These are phyloP conservation scores for Trichoderma citrinoviride DNA, from an alignment of 2,329 filamentous ascomycete species.

Conservation along the genomic window DNA sequence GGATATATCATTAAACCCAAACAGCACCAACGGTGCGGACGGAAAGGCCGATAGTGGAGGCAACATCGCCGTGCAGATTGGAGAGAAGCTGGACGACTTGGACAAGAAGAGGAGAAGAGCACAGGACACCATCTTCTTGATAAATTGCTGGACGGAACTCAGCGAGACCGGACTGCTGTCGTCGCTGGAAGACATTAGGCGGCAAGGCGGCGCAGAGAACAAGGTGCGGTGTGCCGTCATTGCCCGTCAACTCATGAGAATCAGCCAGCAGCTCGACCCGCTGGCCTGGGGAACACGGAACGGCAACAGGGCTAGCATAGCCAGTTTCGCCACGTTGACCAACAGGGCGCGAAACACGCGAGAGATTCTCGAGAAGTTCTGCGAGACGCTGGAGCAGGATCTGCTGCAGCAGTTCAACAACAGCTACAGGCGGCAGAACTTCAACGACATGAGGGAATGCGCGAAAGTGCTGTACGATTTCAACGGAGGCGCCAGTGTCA, in stretches of 20 bases:
- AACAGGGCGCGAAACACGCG: constrained; percentile 64
- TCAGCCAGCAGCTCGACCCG: constrained; percentile 86
- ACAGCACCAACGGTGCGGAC: constrained; percentile 39
- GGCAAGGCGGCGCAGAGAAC: constrained; percentile 81
- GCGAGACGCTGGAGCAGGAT: constrained; percentile 92
- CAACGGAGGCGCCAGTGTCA: constrained; percentile 91
- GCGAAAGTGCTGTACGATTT: constrained; percentile 93
- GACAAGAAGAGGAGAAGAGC: constrained; percentile 88
- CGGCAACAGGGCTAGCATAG: constrained; percentile 52
- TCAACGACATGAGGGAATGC: constrained; percentile 97
- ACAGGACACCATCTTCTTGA: constrained; percentile 88
- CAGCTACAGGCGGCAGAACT: constrained; percentile 92
- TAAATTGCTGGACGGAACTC: constrained; percentile 96
- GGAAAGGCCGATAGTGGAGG: constrained; percentile 60
- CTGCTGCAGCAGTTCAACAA: constrained; percentile 95
- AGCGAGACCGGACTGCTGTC: constrained; percentile 84
- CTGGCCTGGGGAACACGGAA: constrained; percentile 66
- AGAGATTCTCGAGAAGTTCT: constrained; percentile 94
- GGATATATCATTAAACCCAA: constrained; percentile 74
- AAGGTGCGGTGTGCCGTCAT: constrained; percentile 95
- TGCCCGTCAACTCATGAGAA: constrained; percentile 86
- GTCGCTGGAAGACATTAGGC: constrained; percentile 82
- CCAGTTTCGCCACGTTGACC: constrained; percentile 51
- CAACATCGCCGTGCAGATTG: constrained; percentile 90
- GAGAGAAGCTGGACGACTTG: constrained; percentile 88